These are phyloP conservation scores for Annulohypoxylon nitens DNA, from an alignment of 495 filamentous ascomycete genomes.

Conservation along the genomic window DNA sequence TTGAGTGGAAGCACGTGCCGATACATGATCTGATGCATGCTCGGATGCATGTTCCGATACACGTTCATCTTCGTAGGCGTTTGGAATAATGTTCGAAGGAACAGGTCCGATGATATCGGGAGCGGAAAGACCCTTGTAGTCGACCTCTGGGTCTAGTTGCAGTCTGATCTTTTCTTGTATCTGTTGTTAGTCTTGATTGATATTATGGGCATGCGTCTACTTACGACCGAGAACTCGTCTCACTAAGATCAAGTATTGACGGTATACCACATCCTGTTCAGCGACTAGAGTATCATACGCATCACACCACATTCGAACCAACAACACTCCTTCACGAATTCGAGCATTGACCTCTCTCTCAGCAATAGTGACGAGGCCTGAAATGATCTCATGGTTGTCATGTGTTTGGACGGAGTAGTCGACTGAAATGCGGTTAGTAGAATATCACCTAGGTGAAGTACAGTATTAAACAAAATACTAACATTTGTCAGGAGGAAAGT, in stretches of 20 bases:
- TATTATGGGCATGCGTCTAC: neutral
- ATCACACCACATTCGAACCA: conserved; percentile 18
- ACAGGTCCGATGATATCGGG: too few species aligned
- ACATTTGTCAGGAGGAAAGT: conserved; percentile 19
- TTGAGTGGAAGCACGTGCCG: neutral
- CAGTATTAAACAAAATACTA: neutral
- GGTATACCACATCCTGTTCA: neutral
- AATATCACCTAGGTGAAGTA: neutral
- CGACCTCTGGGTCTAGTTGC: neutral
- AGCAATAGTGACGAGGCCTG: neutral
- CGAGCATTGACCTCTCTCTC: neutral
- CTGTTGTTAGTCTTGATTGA: conserved; percentile 4
- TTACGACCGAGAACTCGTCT: conserved; percentile 21
- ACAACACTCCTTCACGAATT: neutral
- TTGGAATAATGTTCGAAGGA: neutral
- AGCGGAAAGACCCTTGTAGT: too few species aligned
- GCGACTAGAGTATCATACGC: conserved; percentile 2
- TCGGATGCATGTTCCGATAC: neutral
- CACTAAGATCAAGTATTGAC: conserved; percentile 11
- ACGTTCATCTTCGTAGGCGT: neutral
- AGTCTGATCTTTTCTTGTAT: conserved; percentile 10
- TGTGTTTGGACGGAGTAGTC: neutral
- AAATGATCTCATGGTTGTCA: neutral
- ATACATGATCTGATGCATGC: neutral
- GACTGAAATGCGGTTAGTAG: conserved; percentile 11